A percentile compares a stretch with the other conserved stretches of the same genome.
phyloP scores from a whole-genome alignment of 805 yeast genomes.

The Spathaspora sp. region DNA sequence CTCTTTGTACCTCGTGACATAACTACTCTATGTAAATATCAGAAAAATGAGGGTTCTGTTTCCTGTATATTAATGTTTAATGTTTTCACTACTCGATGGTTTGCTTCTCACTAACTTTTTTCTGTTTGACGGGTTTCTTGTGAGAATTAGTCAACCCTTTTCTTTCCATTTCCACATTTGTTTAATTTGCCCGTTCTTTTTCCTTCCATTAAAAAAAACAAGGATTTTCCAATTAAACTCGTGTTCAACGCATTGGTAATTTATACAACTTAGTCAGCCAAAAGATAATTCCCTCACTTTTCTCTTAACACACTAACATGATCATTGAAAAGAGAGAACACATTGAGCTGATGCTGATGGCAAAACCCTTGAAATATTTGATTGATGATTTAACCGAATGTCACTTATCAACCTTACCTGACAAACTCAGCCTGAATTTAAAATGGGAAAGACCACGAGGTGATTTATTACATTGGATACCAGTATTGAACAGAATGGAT shows the following conservation, averaged over 20 bases:
- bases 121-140: not conserved
- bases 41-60: not conserved
- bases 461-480: slow-evolving; percentile 73
- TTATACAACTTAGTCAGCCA: too few relatives aligned
- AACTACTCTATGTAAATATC: not conserved
- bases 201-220: not conserved
- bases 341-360: slow-evolving; percentile 24
- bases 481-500: slow-evolving; percentile 74
- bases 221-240: not conserved
- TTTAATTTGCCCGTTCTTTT: not conserved
- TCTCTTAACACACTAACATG: slow-evolving; percentile 16
- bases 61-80: not conserved
- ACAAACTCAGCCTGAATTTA: slow-evolving; percentile 31
- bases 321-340: slow-evolving; percentile 29
- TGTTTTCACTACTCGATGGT: not conserved
- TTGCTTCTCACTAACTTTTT: not conserved
- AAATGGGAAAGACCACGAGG: slow-evolving; percentile 64
- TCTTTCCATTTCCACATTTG: not conserved
- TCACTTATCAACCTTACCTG: slow-evolving; percentile 37
- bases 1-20: not conserved
- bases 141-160: not conserved
- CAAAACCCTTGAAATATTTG: slow-evolving; percentile 24
- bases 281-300: too few relatives aligned
- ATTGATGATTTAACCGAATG: slow-evolving; percentile 38
- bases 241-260: too few relatives aligned